Base-by-base conservation (phyloP, 78 protist species). In the Tieghemostelium lacteum region DNA sequence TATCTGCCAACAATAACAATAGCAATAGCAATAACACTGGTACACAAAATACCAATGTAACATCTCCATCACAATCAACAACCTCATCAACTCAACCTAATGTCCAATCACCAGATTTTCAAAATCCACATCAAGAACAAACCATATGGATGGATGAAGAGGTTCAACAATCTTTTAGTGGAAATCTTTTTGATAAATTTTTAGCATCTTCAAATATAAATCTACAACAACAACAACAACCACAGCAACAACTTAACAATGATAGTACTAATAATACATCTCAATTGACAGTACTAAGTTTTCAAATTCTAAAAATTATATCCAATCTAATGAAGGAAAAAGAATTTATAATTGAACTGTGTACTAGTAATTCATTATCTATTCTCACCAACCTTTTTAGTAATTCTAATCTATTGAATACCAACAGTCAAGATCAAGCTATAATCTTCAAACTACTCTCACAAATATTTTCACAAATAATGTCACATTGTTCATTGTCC, bases 401-500 rank as follows among this genome's bases (percentile, higher is more conserved):
- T 4, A 57, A n/a, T 57, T 4, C 63, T 5, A n/a, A n/a, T n/a
- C n/a, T n/a, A n/a, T n/a, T n/a, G n/a, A n/a, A n/a, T 14, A 22
- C 52, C 22, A 70, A 70, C 26, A 14, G 26, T 26, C 29, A 26
- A 24, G 39, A 34, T 5, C 20, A 39, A 40, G 34, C 73, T 2
- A 19, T 14, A 7, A 12, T 36, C 34, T 14, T 83, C 3, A 60
- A 60, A 57, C 78, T 69, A 60, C 4, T 83, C 6, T 17, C 37
- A 8, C 55, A 73, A 69, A 83, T 69, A n/a, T 83, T 83, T 26
- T 42, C 89, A 19, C 77, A 66, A 58, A 66, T 83, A 5, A 66
- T 83, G 70, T 83, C 89, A 39, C 42, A 63, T 31, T 83, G 76
- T 39, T 83, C 78, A 58, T 60, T 54, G 14, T 83, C 89, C 1